These are phyloP conservation scores for Colletotrichum sp. DNA, from an alignment of 2,329 filamentous ascomycete species.

Conservation along the genomic window DNA sequence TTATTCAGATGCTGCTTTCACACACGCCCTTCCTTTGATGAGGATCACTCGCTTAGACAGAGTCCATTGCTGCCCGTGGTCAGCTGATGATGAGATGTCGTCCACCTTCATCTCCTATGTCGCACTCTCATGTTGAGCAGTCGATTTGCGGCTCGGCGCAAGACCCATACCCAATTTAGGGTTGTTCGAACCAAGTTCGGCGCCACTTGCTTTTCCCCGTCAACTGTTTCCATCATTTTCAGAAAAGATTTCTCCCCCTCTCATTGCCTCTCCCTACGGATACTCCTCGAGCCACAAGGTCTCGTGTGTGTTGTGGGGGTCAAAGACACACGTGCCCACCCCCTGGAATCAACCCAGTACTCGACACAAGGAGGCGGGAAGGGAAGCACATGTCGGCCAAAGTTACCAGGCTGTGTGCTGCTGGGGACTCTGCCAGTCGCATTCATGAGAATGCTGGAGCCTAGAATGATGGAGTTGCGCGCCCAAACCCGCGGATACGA, in stretches of 20 bases:
- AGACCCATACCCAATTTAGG: neutral
- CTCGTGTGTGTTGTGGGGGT: neutral
- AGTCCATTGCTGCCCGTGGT: neutral
- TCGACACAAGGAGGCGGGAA: neutral
- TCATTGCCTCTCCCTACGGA: neutral
- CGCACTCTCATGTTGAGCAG: neutral
- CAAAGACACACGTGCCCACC: neutral
- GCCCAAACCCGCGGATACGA: conserved; percentile 4
- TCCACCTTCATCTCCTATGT: conserved; percentile 6
- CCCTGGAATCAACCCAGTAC: neutral
- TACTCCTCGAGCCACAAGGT: neutral
- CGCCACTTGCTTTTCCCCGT: neutral
- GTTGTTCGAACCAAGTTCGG: neutral
- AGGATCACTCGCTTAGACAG: neutral
- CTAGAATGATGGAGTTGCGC: conserved; percentile 15
- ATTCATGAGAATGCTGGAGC: conserved; percentile 14
- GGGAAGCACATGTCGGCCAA: neutral
- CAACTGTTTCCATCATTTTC: neutral
- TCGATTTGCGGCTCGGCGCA: conserved; percentile 3
- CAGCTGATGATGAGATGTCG: neutral
- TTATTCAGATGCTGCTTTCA: neutral
- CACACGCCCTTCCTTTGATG: neutral
- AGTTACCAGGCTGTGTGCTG: neutral
- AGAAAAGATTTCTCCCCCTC: neutral
- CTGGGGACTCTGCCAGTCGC: neutral